Evolutionary conservation across 495 filamentous ascomycete species (phyloP), one percentile per base, ranked within the genome.

Genomic region (Sordaria brevicollis): DNA sequence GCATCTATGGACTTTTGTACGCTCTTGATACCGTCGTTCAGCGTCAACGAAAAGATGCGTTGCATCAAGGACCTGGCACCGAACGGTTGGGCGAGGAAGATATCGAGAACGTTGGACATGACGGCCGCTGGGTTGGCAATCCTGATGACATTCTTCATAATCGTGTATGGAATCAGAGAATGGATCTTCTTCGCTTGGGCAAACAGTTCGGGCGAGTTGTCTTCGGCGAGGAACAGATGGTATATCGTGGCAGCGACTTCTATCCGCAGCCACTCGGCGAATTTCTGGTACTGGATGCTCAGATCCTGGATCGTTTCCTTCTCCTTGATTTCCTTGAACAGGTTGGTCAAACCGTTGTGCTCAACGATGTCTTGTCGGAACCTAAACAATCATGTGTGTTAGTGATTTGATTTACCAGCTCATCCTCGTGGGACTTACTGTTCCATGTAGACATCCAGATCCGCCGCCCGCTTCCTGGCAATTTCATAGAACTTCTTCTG

Each of bases 401-500:
- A 65, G 43, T 35, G 66, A 35, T 15, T 31, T 33, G 25, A n/a
- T 21, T 11, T 11, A 9, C n/a, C 9, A n/a, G 5, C 10, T 35
- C 13, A 54, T n/a, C 15, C 13, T 10, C 49, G 19, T 36, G 11
- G n/a, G 21, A 85, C 90, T 77, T 85, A 94, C 89, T 95, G 80
- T 81, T 99, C 95, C 95, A 99, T 99, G 76, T 97, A 97, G 8
- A 96, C 91, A 81, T 99, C 96, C 65, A 99, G 80, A 75, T 97
- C 96, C 4, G 90, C 89, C 15, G 95, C 95, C 67, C 95, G 90
- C 78, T 93, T 89, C 71, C 93, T 83, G 2, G 95, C 95, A 77
- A 99, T 92, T 76, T 99, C 94, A 81, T 97, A 99, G 79, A 99
- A 99, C 67, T 86, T 86, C 78, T 87, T 90, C 78, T 98, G 95